A percentile compares a stretch with the other conserved stretches of the same genome.
phyloP scores from a whole-genome alignment of 2,329 filamentous ascomycete species.

The Nakataea oryzae region DNA sequence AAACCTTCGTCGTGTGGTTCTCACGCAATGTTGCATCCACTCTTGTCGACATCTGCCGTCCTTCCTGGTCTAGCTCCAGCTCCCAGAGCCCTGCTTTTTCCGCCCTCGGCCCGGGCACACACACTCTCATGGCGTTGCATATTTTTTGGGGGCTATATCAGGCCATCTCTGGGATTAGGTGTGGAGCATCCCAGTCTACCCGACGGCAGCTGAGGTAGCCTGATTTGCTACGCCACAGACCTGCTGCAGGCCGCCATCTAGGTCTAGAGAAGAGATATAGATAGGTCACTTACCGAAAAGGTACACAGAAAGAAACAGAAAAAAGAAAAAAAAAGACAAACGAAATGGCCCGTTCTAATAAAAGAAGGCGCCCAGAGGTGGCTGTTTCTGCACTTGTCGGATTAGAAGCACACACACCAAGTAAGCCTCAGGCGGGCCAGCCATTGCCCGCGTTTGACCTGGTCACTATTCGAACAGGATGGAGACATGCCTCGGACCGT shows the following conservation, averaged over 20 bases:
- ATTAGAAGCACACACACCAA: no score
- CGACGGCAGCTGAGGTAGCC: not conserved
- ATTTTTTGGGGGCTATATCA: not conserved
- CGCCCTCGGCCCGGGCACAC: not conserved
- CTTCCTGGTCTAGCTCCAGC: not conserved
- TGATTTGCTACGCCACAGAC: not conserved
- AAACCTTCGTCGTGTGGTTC: not conserved
- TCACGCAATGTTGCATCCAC: not conserved
- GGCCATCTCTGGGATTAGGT: not conserved
- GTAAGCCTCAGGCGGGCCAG: no score
- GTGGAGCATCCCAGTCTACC: not conserved
- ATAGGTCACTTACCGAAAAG: not conserved
- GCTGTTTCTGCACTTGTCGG: no score
- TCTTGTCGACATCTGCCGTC: not conserved
- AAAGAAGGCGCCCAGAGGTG: not conserved
- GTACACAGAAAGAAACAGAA: no score
- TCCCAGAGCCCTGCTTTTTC: not conserved
- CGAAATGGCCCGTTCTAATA: not conserved
- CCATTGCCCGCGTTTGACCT: no score
- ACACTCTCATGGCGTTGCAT: not conserved
- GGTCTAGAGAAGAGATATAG: not conserved
- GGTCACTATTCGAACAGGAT: no score
- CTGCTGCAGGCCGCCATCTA: not conserved
- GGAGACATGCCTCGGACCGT: not conserved
- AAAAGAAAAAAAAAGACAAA: no score